Percentiles rank a stretch among this genome's conserved stretches.
Conservation (phyloP, 1,284 basidiomycete species). For the Ustilago nuda region DNA sequence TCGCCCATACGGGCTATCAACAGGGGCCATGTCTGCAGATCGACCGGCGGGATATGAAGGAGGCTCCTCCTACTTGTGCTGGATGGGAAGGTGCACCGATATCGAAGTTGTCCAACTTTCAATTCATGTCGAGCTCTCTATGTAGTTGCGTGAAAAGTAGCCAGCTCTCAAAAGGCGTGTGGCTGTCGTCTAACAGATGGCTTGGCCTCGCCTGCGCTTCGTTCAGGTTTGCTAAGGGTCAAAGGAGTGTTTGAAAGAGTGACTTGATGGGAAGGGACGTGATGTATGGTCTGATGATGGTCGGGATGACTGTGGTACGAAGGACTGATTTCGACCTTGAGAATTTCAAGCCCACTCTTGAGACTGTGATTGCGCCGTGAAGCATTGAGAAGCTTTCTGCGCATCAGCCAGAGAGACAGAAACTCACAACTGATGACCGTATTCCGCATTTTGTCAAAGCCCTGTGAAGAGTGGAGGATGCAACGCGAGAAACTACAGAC, state of each 20-base stretch:
- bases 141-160: neutral
- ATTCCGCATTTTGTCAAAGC: neutral
- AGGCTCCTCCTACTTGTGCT: neutral
- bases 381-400: neutral
- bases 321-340: neutral
- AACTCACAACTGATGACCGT: neutral
- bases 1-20: slow-evolving; percentile 8
- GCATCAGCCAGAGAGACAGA: slow-evolving; percentile 1
- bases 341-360: slow-evolving; percentile 4
- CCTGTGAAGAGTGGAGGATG: neutral
- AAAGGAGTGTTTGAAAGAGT: neutral
- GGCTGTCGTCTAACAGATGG: neutral
- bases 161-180: neutral
- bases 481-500: neutral
- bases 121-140: slow-evolving; percentile 6
- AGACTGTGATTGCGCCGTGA: slow-evolving; percentile 2
- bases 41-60: neutral
- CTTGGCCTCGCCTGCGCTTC: neutral
- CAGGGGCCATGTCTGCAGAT: slow-evolving; percentile 10
- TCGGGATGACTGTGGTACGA: neutral
- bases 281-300: neutral
- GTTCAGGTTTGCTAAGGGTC: too few relatives aligned
- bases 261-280: neutral
- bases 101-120: neutral
- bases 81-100: neutral